phyloP scores from a whole-genome alignment of 2,329 filamentous ascomycete genomes.

The Fusarium scirpi region DNA sequence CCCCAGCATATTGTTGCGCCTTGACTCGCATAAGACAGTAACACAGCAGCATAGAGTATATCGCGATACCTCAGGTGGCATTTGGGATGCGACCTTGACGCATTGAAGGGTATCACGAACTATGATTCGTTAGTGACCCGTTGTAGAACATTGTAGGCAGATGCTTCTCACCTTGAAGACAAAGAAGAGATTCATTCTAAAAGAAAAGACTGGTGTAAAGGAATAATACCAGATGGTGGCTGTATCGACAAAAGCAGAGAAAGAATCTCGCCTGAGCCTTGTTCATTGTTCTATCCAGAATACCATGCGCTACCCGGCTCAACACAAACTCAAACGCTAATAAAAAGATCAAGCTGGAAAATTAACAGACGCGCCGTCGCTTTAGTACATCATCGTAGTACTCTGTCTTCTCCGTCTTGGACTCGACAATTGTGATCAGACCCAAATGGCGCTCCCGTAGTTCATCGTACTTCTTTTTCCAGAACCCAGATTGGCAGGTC shows the following conservation, averaged over 20 bases:
- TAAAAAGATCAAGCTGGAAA: neutral
- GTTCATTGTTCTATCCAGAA: constrained; percentile 9
- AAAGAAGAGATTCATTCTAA: neutral
- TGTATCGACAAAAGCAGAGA: constrained; percentile 15
- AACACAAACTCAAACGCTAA: constrained; percentile 5
- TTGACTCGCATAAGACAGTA: neutral
- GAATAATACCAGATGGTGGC: constrained; percentile 4
- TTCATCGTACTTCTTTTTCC: constrained; percentile 49
- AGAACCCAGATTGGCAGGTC: constrained; percentile 50
- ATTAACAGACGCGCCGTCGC: constrained; percentile 48
- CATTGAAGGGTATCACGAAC: constrained; percentile 23
- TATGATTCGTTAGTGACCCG: constrained; percentile 6
- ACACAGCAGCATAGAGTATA: neutral
- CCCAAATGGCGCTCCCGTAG: constrained; percentile 47
- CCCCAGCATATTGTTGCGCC: neutral
- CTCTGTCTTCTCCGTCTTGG: constrained; percentile 50
- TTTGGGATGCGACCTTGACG: neutral
- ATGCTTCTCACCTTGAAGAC: constrained; percentile 2
- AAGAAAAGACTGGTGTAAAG: constrained; percentile 8
- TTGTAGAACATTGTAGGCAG: too few species aligned
- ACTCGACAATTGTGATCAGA: constrained; percentile 47
- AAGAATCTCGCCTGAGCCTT: neutral
- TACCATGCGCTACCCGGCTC: neutral
- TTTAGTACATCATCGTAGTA: constrained; percentile 53
- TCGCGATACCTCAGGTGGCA: neutral